Conservation (phyloP, 2,329 filamentous ascomycete species). For the Myriosclerotinia scirpicola region DNA sequence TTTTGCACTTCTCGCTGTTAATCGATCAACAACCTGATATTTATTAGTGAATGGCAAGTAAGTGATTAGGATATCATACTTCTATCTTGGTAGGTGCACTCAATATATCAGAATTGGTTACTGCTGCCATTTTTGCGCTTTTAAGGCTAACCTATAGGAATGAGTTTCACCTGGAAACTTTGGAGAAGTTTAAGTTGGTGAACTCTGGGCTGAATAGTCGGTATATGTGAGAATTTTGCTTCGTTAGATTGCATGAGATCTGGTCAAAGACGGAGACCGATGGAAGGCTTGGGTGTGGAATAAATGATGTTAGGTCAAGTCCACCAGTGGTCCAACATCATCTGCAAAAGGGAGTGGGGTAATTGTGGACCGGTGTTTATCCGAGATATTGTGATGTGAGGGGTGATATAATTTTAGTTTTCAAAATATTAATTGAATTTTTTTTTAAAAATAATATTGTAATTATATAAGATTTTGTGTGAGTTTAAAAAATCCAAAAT, state of each 20-base stretch:
- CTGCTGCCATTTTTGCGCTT: constrained; percentile 22
- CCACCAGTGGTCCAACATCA: not conserved
- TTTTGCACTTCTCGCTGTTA: constrained; percentile 15
- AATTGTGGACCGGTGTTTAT: not conserved
- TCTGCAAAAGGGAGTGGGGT: not conserved
- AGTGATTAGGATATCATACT: not conserved
- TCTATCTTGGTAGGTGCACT: constrained; percentile 20
- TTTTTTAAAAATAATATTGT: no score
- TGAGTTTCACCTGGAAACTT: not conserved
- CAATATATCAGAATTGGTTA: constrained; percentile 23
- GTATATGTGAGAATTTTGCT: not conserved
- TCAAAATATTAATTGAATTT: no score
- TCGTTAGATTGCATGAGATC: not conserved
- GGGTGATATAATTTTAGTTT: no score
- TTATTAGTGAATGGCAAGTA: not conserved
- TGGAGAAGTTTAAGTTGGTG: not conserved
- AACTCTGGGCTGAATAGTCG: no score
- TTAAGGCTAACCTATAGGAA: not conserved
- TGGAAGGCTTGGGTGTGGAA: not conserved
- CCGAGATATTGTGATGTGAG: not conserved
- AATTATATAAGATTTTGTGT: no score
- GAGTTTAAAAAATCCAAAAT: no score
- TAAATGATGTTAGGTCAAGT: not conserved
- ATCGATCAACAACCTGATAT: constrained; percentile 6
- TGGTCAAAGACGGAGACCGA: not conserved